Evolutionary conservation across 148 eudicot species (phyloP).

Genomic region (Chenopodium berlandieri): DNA sequence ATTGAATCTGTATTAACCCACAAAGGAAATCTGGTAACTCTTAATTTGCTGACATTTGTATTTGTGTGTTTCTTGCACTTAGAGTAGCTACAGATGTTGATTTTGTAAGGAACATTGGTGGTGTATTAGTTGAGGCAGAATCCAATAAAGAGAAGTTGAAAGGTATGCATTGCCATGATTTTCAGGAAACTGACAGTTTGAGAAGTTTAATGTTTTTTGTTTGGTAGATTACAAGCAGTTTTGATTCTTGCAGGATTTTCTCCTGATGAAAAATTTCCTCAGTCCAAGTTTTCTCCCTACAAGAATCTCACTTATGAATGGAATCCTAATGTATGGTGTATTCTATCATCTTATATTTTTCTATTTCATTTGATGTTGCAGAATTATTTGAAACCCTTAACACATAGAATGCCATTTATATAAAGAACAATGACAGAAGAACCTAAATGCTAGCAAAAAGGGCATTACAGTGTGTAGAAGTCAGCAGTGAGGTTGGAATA

Average conservation of each 20-base stretch:
- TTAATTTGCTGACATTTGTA: not conserved
- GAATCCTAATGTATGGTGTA: conserved; percentile 83
- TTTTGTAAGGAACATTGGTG: conserved; percentile 65
- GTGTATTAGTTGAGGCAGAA: conserved; percentile 71
- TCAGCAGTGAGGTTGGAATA: no score
- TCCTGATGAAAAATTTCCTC: conserved; percentile 90
- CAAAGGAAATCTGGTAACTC: not conserved
- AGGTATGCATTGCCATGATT: conserved; percentile 36
- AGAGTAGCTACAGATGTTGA: conserved; percentile 63
- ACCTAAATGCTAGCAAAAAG: not conserved
- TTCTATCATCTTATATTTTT: conserved; percentile 10
- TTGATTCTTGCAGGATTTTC: conserved; percentile 67
- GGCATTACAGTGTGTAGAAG: not conserved
- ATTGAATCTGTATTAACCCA: not conserved
- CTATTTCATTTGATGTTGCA: not conserved
- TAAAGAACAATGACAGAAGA: not conserved
- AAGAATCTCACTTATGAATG: conserved; percentile 56
- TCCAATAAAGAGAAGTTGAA: conserved; percentile 38
- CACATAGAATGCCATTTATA: not conserved
- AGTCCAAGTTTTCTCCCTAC: conserved; percentile 80
- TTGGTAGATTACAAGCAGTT: conserved; percentile 7
- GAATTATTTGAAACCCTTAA: not conserved
- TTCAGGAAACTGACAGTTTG: not conserved
- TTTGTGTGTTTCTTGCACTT: conserved; percentile 22
- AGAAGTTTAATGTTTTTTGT: not conserved